These are phyloP conservation scores for Aspergillus hiratsukae DNA, from an alignment of 2,329 filamentous ascomycete genomes.

Conservation along the genomic window DNA sequence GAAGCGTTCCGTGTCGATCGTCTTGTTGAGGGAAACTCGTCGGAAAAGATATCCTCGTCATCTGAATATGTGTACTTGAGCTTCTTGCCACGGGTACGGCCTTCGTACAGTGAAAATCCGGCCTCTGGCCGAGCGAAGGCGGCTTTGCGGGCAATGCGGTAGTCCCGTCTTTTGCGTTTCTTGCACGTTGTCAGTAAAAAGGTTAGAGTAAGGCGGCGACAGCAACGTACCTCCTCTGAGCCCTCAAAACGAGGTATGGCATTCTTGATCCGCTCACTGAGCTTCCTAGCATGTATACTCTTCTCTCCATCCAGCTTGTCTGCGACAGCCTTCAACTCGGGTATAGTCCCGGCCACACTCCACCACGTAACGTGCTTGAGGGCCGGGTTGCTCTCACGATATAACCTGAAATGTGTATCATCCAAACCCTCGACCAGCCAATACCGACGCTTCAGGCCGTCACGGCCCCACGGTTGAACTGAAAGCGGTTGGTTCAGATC, in stretches of 20 bases:
- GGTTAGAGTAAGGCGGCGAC: not conserved
- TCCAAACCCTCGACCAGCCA: slow-evolving; percentile 91
- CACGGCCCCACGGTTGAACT: slow-evolving; percentile 84
- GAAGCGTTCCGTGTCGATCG: slow-evolving; percentile 62
- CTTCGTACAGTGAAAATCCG: slow-evolving; percentile 91
- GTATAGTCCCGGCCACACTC: slow-evolving; percentile 85
- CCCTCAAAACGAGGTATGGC: slow-evolving; percentile 89
- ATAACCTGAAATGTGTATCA: slow-evolving; percentile 89
- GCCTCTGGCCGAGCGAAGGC: slow-evolving; percentile 83
- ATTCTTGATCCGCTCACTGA: slow-evolving; percentile 70
- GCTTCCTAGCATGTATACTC: slow-evolving; percentile 71
- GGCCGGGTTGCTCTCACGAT: slow-evolving; percentile 84
- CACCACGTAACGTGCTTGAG: slow-evolving; percentile 79
- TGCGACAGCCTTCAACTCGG: slow-evolving; percentile 71
- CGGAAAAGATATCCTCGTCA: slow-evolving; percentile 67
- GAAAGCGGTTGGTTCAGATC: slow-evolving; percentile 80
- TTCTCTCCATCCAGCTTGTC: slow-evolving; percentile 76
- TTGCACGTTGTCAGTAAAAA: slow-evolving; percentile 33
- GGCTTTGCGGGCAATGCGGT: slow-evolving; percentile 78
- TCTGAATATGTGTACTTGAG: slow-evolving; percentile 96
- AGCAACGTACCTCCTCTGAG: slow-evolving; percentile 70
- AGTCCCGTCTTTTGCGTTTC: slow-evolving; percentile 92
- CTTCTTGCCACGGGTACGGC: slow-evolving; percentile 90
- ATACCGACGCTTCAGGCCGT: slow-evolving; percentile 87
- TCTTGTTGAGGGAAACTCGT: slow-evolving; percentile 61